phyloP scores from a whole-genome alignment of 495 filamentous ascomycete genomes.

The Daldinia loculata region DNA sequence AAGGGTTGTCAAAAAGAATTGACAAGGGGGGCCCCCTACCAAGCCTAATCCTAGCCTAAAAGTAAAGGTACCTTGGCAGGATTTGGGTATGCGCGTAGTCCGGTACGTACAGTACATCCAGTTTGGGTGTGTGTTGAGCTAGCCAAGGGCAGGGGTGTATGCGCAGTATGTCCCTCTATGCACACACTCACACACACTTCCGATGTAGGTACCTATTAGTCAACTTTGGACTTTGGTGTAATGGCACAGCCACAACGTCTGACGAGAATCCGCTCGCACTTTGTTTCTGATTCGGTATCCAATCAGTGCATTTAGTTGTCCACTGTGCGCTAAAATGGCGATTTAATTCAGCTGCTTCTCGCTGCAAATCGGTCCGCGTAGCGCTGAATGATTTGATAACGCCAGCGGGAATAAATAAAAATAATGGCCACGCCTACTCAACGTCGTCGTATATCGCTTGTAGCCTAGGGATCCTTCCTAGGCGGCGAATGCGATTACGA shows the following conservation, averaged over 20 bases:
- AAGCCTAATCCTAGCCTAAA: constrained; percentile 45
- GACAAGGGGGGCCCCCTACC: constrained; percentile 23
- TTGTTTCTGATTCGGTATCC: constrained; percentile 41
- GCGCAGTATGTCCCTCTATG: constrained; percentile 12
- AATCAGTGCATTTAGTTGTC: constrained; percentile 23
- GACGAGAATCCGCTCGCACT: constrained; percentile 44
- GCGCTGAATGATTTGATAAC: constrained; percentile 17
- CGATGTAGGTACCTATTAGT: too few relatives aligned
- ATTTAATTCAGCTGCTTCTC: constrained; percentile 26
- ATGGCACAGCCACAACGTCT: constrained; percentile 45
- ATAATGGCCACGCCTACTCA: constrained; percentile 34
- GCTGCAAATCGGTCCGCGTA: constrained; percentile 21
- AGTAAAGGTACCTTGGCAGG: constrained; percentile 35
- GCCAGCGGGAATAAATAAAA: constrained; percentile 12
- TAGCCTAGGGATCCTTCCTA: constrained; percentile 19
- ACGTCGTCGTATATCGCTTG: constrained; percentile 27
- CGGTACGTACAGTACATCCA: constrained; percentile 9
- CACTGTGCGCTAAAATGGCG: constrained; percentile 26
- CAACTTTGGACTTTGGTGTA: constrained; percentile 11
- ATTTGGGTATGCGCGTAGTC: constrained; percentile 25
- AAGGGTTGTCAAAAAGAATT: constrained; percentile 19
- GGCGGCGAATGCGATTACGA: constrained; percentile 43
- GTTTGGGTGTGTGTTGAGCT: constrained; percentile 28
- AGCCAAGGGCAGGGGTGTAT: constrained; percentile 33
- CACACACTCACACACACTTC: neutral